Conservation (phyloP, 768 basidiomycete species). For the Xerocomellus amylosporus region DNA sequence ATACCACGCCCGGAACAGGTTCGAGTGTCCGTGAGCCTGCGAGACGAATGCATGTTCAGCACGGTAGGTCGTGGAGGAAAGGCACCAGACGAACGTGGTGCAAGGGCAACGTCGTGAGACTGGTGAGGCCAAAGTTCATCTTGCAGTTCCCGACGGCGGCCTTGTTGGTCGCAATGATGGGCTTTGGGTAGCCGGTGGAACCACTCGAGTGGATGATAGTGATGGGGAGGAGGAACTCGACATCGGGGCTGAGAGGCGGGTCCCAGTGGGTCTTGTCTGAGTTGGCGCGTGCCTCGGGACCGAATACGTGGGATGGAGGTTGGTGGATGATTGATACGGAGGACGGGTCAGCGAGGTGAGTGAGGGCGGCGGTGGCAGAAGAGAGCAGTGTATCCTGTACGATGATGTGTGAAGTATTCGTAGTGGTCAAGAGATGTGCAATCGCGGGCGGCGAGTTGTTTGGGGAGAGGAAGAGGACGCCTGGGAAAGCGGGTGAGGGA, state of each 20-base stretch:
- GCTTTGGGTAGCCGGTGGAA: constrained; percentile 49
- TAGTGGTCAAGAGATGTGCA: constrained; percentile 40
- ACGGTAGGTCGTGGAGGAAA: background rate
- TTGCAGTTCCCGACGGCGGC: constrained; percentile 35
- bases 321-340: constrained; percentile 25
- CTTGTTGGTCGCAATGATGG: constrained; percentile 38
- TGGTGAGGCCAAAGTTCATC: constrained; percentile 27
- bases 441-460: constrained; percentile 47
- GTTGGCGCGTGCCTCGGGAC: constrained; percentile 12
- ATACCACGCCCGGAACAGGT: constrained; percentile 44
- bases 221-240: constrained; percentile 21
- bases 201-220: constrained; percentile 28
- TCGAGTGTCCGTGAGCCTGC: constrained; percentile 23
- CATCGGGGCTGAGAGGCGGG: constrained; percentile 18
- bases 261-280: constrained; percentile 26
- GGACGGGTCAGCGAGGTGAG: constrained; percentile 15
- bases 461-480: constrained; percentile 38
- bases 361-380: constrained; percentile 16
- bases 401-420: constrained; percentile 21
- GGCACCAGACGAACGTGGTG: constrained; percentile 27
- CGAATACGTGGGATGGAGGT: constrained; percentile 18
- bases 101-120: constrained; percentile 31
- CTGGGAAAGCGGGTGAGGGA: constrained; percentile 1
- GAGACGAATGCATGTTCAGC: background rate
- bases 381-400: constrained; percentile 17